Conservation (phyloP, 2,329 filamentous ascomycete species). For the Emmonsiellopsis sp. region DNA sequence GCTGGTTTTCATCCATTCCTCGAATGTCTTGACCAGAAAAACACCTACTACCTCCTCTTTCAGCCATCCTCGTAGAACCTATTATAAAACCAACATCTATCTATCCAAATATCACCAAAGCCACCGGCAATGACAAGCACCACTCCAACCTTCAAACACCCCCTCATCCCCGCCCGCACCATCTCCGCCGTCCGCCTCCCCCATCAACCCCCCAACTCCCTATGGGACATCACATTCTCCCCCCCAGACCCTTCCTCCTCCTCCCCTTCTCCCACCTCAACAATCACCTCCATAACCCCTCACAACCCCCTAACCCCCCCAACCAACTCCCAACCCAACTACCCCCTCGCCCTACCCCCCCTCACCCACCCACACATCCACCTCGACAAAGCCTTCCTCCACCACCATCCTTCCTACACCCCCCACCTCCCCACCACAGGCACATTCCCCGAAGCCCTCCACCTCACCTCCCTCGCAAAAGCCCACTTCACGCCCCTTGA, state of each 20-base stretch:
- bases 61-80: too few relatives aligned
- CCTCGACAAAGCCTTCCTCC: slow-evolving; percentile 46
- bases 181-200: slow-evolving; percentile 22
- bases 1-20: too few relatives aligned
- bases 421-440: slow-evolving; percentile 52
- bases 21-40: too few relatives aligned
- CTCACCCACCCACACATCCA: slow-evolving; percentile 68
- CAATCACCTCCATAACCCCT: slow-evolving; percentile 20
- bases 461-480: slow-evolving; percentile 52
- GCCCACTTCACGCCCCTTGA: slow-evolving; percentile 52
- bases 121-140: neutral
- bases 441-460: slow-evolving; percentile 57
- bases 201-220: slow-evolving; percentile 16
- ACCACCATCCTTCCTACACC: slow-evolving; percentile 38
- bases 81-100: too few relatives aligned
- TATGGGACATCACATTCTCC: slow-evolving; percentile 26
- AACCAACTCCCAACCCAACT: neutral
- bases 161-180: neutral
- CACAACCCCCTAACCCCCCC: slow-evolving; percentile 10
- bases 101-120: neutral
- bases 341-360: slow-evolving; percentile 39
- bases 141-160: neutral
- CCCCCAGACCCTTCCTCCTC: slow-evolving; percentile 5
- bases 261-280: neutral
- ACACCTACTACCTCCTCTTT: too few relatives aligned